Evolutionary conservation across 345 rosid species (phyloP).

Genomic region (Moricandia moricandioides): DNA sequence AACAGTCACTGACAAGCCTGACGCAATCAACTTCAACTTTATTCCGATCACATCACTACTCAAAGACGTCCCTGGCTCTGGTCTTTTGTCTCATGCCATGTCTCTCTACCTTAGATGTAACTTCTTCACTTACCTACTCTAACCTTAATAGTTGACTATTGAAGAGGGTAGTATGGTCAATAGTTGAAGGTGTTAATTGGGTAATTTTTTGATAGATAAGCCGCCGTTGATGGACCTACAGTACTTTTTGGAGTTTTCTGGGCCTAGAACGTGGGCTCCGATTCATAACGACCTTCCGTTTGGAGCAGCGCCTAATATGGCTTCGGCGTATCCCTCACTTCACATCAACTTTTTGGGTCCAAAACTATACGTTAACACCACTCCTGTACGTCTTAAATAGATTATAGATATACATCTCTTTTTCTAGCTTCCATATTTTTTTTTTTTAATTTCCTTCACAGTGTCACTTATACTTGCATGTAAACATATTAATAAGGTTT

Average conservation of each 20-base stretch:
- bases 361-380: constrained; percentile 74
- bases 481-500: neutral
- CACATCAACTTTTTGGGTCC: constrained; percentile 75
- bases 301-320: constrained; percentile 66
- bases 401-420: neutral
- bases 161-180: neutral
- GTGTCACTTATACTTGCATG: neutral
- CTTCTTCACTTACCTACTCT: constrained; percentile 13
- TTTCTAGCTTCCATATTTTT: neutral
- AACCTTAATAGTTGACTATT: neutral
- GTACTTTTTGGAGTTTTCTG: constrained; percentile 75
- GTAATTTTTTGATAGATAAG: constrained; percentile 55
- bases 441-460: neutral
- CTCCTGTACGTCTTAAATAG: constrained; percentile 48
- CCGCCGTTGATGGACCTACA: constrained; percentile 70
- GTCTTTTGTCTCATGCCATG: constrained; percentile 90
- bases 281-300: constrained; percentile 85
- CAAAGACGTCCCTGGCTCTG: constrained; percentile 70
- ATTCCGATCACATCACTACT: constrained; percentile 88
- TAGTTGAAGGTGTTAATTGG: neutral
- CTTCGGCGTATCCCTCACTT: constrained; percentile 58
- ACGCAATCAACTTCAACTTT: constrained; percentile 68
- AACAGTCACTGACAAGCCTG: constrained; percentile 72
- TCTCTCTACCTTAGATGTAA: constrained; percentile 91
- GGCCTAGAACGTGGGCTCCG: constrained; percentile 86